Evolutionary conservation across 495 filamentous ascomycete genomes (phyloP), one percentile per base, ranked within the genome.

Genomic region (Xylaria acuta): DNA sequence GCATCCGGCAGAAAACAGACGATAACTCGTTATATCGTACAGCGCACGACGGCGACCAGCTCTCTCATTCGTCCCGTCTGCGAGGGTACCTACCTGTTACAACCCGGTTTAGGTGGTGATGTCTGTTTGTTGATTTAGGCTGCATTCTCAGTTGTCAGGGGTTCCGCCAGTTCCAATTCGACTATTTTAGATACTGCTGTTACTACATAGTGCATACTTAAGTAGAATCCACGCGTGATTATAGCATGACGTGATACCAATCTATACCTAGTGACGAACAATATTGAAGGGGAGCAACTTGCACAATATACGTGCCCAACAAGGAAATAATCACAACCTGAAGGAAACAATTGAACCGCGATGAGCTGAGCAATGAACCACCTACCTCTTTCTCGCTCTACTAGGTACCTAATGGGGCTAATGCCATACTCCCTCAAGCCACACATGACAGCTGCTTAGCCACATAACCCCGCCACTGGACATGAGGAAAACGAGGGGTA

Each of bases 51-150:
- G 14, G 22, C 53, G 2, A 56, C n/a, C 25, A 40, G n/a, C 34
- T 2, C 25, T 2, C 18, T 4, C 20, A 36, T 38, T 60, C 9
- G 58, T 36, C 22, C 20, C 3, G 4, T 60, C 11, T 22, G 32
- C 2, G 5, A 59, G 32, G 56, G 56, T 36, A 38, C 30, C 56
- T 38, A 7, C 32, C 16, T 18, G 18, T 16, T 22, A 59, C 20
- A 20, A n/a, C 32, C 18, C 20, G 32, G 16, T 59, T 59, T 38
- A 38, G 18, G 56, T 38, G 30, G 32, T 5, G 18, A 34, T 38
- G 58, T 36, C 34, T 60, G 58, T 40, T 64, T 64, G 60, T 64
- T 64, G 60, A 41, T 64, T 64, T 64, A 43, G 60, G 32, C 60
- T 63, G n/a, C 59, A 22, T 63, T 25, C 20, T 41, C 3, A 43